Evolutionary conservation across 345 rosid species (phyloP).

Genomic region (Zanthoxylum bungeanum): DNA sequence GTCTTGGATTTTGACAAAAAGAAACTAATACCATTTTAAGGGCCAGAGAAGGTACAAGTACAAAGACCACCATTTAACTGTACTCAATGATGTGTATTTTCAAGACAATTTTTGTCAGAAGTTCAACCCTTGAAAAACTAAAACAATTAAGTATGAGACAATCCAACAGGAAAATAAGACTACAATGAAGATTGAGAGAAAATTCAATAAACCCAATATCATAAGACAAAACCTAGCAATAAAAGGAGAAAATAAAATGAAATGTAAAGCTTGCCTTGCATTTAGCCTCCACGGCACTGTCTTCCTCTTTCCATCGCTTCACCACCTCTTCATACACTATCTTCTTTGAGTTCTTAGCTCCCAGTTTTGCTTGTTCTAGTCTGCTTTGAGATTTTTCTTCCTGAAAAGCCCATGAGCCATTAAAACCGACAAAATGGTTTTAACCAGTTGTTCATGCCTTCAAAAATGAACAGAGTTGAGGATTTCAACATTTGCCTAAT

Average conservation of each 20-base stretch:
- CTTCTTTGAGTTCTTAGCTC: constrained; percentile 36
- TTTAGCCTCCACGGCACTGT: constrained; percentile 60
- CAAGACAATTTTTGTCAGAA: background rate
- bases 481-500: constrained; percentile 1
- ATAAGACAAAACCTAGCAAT: background rate
- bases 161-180: background rate
- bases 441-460: constrained; percentile 2
- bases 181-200: background rate
- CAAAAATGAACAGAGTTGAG: background rate
- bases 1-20: background rate
- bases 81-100: background rate
- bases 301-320: constrained; percentile 63
- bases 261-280: constrained; percentile 47
- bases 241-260: constrained; percentile 10
- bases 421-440: constrained; percentile 4
- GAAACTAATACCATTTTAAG: background rate
- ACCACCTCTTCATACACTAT: constrained; percentile 39
- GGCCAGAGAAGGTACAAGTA: background rate
- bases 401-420: constrained; percentile 39
- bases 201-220: background rate
- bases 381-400: constrained; percentile 39
- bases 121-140: background rate
- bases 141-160: background rate
- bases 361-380: constrained; percentile 40
- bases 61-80: background rate